phyloP scores from a whole-genome alignment of 345 rosid species.

The Salix koriyanagi region DNA sequence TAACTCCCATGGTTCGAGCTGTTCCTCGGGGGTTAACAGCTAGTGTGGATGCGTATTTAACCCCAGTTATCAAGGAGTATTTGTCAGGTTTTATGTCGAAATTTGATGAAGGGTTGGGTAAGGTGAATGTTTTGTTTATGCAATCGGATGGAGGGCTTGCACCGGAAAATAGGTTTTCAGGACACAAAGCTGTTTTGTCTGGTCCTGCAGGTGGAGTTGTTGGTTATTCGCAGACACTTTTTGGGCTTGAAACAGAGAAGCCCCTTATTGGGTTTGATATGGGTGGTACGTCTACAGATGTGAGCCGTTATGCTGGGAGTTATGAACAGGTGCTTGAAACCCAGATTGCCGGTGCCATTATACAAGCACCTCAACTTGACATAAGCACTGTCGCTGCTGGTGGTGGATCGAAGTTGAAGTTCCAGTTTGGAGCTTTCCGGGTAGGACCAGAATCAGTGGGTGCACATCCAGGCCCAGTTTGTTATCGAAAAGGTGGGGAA shows the following conservation, averaged over 20 bases:
- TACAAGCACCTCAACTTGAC: constrained; percentile 98
- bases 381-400: constrained; percentile 98
- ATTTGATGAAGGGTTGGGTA: constrained; percentile 70
- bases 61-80: constrained; percentile 90
- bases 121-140: constrained; percentile 88
- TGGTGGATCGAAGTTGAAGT: constrained; percentile 92
- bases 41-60: constrained; percentile 90
- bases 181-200: constrained; percentile 93
- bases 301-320: constrained; percentile 93
- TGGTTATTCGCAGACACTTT: constrained; percentile 91
- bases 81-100: constrained; percentile 82
- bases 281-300: constrained; percentile 99
- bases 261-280: constrained; percentile 96
- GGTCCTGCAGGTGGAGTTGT: constrained; percentile 99
- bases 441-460: constrained; percentile 98
- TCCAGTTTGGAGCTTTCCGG: constrained; percentile 83
- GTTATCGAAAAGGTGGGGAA: constrained; percentile 91
- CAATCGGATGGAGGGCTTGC: constrained; percentile 99
- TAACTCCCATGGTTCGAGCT: constrained; percentile 96
- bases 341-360: constrained; percentile 89
- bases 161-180: constrained; percentile 85
- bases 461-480: constrained; percentile 97
- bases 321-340: constrained; percentile 98
- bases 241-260: constrained; percentile 83
- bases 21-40: constrained; percentile 98